Percentiles rank a stretch among this genome's conserved stretches.
These are phyloP conservation scores for Fusarium sp. DNA, from an alignment of 2,329 filamentous ascomycete genomes.

Conservation along the genomic window DNA sequence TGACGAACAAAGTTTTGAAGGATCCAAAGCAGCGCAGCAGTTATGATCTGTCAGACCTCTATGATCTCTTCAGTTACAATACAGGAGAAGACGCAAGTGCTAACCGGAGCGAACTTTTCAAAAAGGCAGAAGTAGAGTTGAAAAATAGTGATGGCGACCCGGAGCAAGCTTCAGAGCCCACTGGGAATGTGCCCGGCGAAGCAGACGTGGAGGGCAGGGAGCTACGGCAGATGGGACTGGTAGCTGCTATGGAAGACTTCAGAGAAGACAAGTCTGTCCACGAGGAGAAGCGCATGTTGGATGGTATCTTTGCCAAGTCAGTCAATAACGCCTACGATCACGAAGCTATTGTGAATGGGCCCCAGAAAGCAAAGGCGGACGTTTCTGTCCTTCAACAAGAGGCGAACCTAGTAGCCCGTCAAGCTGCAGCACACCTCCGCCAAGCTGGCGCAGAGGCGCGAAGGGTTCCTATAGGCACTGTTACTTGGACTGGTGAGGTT, in stretches of 20 bases:
- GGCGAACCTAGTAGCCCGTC: constrained; percentile 81
- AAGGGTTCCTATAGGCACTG: constrained; percentile 81
- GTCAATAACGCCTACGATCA: constrained; percentile 95
- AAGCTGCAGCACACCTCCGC: constrained; percentile 81
- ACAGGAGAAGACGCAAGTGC: constrained; percentile 69
- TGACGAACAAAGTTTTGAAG: constrained; percentile 95
- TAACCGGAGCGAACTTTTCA: constrained; percentile 88
- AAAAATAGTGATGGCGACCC: constrained; percentile 6
- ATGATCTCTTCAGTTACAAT: constrained; percentile 84
- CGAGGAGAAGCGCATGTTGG: constrained; percentile 83
- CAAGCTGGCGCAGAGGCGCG: constrained; percentile 79
- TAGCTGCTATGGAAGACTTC: constrained; percentile 75
- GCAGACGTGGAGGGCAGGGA: constrained; percentile 49
- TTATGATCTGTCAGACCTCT: constrained; percentile 89
- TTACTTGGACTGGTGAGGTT: constrained; percentile 92
- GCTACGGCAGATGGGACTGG: constrained; percentile 67
- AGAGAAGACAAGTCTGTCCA: constrained; percentile 64
- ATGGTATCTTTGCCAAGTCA: constrained; percentile 87
- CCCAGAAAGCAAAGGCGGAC: constrained; percentile 78
- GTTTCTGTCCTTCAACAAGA: constrained; percentile 83
- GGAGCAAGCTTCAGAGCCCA: constrained; percentile 16
- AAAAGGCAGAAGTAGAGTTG: constrained; percentile 79
- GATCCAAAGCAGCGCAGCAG: constrained; percentile 94
- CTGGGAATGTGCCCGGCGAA: constrained; percentile 12
- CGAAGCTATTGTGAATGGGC: constrained; percentile 87